These are phyloP conservation scores for Cerrena zonata DNA, from an alignment of 1,284 basidiomycete species.

Conservation along the genomic window DNA sequence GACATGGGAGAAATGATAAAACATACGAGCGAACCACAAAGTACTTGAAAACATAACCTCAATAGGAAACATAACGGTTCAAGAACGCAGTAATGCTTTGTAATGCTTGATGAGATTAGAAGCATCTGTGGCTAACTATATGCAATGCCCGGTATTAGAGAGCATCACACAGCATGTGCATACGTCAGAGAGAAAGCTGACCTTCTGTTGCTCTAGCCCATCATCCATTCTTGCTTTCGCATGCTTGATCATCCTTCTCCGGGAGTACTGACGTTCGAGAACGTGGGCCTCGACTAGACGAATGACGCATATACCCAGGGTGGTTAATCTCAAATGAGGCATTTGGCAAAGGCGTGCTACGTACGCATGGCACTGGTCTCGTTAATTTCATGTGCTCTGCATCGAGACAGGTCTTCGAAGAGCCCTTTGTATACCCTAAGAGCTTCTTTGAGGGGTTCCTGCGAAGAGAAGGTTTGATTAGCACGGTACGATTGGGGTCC, in stretches of 20 bases:
- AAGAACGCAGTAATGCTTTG: constrained; percentile 37
- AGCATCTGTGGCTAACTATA: constrained; percentile 37
- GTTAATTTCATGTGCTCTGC: constrained; percentile 30
- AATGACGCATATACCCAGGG: neutral
- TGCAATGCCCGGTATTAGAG: neutral
- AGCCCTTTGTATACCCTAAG: constrained; percentile 28
- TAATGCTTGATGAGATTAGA: constrained; percentile 40
- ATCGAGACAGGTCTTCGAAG: constrained; percentile 32
- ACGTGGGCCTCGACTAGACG: constrained; percentile 32
- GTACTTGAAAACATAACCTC: too few species aligned
- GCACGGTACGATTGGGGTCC: neutral
- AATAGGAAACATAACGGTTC: too few species aligned
- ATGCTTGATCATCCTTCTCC: constrained; percentile 30
- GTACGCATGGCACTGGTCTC: constrained; percentile 34
- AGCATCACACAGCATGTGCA: neutral
- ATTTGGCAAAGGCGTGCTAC: constrained; percentile 15
- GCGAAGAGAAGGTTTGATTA: neutral
- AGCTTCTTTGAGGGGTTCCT: constrained; percentile 31
- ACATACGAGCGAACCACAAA: too few species aligned
- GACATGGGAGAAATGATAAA: too few species aligned
- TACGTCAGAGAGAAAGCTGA: constrained; percentile 14
- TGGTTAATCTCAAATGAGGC: neutral
- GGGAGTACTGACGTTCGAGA: constrained; percentile 30
- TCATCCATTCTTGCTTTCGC: constrained; percentile 36
- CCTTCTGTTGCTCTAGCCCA: constrained; percentile 38